Evolutionary conservation across 2,329 filamentous ascomycete genomes (phyloP), one percentile per base, ranked within the genome.

Genomic region (Colletotrichum sojae): DNA sequence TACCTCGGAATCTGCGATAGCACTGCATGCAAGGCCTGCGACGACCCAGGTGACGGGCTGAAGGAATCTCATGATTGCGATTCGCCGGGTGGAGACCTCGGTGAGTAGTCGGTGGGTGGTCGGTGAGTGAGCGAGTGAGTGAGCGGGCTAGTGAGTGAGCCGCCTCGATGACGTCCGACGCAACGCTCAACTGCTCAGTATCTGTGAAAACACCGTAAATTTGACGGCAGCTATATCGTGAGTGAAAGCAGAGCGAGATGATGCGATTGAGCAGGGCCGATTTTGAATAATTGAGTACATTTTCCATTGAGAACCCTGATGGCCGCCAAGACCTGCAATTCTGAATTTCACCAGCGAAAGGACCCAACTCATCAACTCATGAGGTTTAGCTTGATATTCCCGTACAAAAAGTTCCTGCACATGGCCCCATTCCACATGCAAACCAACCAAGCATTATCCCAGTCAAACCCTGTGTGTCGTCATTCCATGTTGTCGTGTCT

Each of bases 271-370:
- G 31, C 8, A 3, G 6, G 10, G 56, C 31, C 46, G 31, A 5
- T 15, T 25, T 6, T 54, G 31, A 20, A n/a, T 5, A 9, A 54
- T 18, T 51, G 13, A 31, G 53, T 9, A 18, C n/a, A 48, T 43
- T 40, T 36, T 15, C 10, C 55, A 46, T 15, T 12, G 69, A 63
- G 67, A 48, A 70, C 62, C 67, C 36, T 60, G 70, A 71, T 71
- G 70, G 70, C 58, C 27, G 67, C 67, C 70, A 70, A 70, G 70
- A 53, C 40, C 18, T 46, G 6, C 6, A 55, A 66, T 6, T n/a
- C 27, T 13, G 40, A 36, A 49, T 54, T 60, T 60, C 46, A 22
- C 57, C 6, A 15, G 5, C 46, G 40, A 43, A 16, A 8, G 31
- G 27, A 43, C 18, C 57, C 55, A 57, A 27, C 40, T 36, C 31